Evolutionary conservation across 371 early-diverging fungal species (phyloP), one percentile per base, ranked within the genome.

Genomic region (Rhizopus arrhizus): DNA sequence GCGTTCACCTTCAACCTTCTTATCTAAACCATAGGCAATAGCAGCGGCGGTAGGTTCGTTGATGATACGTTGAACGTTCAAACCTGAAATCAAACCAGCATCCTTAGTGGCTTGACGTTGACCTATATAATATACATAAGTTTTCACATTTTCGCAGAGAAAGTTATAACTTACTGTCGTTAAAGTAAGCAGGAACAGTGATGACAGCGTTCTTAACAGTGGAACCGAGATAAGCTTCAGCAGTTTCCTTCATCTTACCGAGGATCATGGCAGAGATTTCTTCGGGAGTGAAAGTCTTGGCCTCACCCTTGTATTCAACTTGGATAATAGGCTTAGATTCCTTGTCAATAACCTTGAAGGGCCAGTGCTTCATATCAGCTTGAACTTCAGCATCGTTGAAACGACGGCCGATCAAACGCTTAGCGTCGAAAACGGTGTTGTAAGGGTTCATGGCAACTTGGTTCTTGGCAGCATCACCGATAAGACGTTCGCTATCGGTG

Each of bases 31-130:
- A 80, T 96, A 96, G 50, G 96, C 95, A 72, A 96, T 92, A 65
- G 97, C 97, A 65, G 97, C 97, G 53, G 96, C 96, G 56, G 95
- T 94, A 62, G 96, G 96, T 81, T 97, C 98, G 87, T 92, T 93
- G 73, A 96, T 93, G 77, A 96, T 94, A 74, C 92, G 80, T 63
- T 89, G 75, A 56, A 91, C 92, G 65, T 91, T 83, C 63, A 94
- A 73, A 61, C 93, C 93, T 43, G 94, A 86, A 64, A 93, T 87
- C 65, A 74, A 76, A 70, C 90, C 93, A 55, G 93, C 89, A 72
- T 90, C 88, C 80, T 91, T 92, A 75, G 94, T 94, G 65, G 91
- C 91, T 72, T 90, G 89, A 75, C 93, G 86, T 77, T 92, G 94
- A 50, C 94, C 78, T 92, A 46, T 89, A 87, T 40, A 87, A 41